Evolutionary conservation across 495 filamentous ascomycete genomes (phyloP), one percentile per base, ranked within the genome.

Genomic region (Patellaria atrata): DNA sequence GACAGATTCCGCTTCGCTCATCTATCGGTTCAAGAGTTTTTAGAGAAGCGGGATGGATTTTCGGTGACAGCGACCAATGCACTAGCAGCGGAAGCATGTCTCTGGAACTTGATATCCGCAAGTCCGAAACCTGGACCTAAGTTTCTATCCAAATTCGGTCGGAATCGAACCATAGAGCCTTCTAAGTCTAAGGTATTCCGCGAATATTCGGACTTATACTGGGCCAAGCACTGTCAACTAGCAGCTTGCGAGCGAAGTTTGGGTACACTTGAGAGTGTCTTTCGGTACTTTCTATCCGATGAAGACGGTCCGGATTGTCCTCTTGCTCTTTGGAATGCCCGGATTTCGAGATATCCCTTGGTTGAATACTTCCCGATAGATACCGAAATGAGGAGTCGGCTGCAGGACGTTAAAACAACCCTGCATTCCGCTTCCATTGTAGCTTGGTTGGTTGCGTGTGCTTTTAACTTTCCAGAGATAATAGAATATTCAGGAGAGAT

Each of bases 1-100:
- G 36, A 51, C 13, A 43, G 48, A 3, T 56, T 52, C 47, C 47
- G 53, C 11, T 55, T 60, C 24, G 38, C 51, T 1, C 56, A 58
- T 43, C 29, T 55, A 1, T 58, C 53, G 0, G 55, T 58, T 22
- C 15, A 26, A 16, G 53, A 58, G 35, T 58, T 51, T 25, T 11
- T 40, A 36, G 27, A 43, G 27, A 22, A 21, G 25, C 3, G 38
- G 17, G 31, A 17, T 2, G 31, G 30, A 35, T 41, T 33, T 15
- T 14, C 16, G 10, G 22, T 5, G 7, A 21, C 29, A 16, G 13
- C 21, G 28, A 33, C 37, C 13, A 33, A 40, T 20, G 30, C 29
- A 4, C 22, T 40, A 13, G 30, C 20, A 27, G 37, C 37, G 28
- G 37, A 40, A 20, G 21, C 28, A 15, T 40, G 37, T 27, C 37